Conservation (phyloP, 352 stramenopile species). For the Globisporangium perplexum region DNA sequence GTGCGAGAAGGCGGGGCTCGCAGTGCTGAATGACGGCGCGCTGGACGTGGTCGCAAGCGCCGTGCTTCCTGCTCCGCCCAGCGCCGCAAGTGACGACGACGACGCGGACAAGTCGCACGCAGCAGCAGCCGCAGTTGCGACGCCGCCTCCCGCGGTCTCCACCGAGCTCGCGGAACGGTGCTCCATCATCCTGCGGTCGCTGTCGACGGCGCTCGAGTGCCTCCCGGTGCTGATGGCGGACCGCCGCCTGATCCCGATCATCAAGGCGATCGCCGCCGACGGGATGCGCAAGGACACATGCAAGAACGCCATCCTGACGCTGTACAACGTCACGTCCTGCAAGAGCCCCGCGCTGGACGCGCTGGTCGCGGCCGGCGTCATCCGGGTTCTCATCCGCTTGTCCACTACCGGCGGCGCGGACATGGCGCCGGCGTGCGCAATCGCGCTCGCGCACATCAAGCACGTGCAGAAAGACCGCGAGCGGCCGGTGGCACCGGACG, state of each 20-base stretch:
- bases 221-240: constrained; percentile 48
- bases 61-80: constrained; percentile 3
- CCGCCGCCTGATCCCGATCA: constrained; percentile 41
- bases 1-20: constrained; percentile 29
- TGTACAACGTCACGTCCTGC: constrained; percentile 70
- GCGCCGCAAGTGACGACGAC: background rate
- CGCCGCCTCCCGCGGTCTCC: background rate
- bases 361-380: constrained; percentile 43
- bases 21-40: constrained; percentile 48
- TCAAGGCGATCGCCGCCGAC: constrained; percentile 30
- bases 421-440: constrained; percentile 63
- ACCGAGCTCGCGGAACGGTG: constrained; percentile 46
- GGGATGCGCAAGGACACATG: constrained; percentile 33
- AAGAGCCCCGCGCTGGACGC: constrained; percentile 39
- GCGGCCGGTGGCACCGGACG: constrained; percentile 9
- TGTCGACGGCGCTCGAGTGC: constrained; percentile 49
- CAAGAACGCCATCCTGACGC: constrained; percentile 56
- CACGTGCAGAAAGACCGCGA: constrained; percentile 55
- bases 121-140: background rate
- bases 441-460: constrained; percentile 74
- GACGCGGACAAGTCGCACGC: background rate
- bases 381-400: constrained; percentile 60
- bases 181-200: constrained; percentile 58
- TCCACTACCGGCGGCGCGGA: constrained; percentile 38
- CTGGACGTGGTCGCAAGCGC: constrained; percentile 51